These are phyloP conservation scores for Phytophthora chlamydospora DNA, from an alignment of 352 stramenopile species.

Conservation along the genomic window DNA sequence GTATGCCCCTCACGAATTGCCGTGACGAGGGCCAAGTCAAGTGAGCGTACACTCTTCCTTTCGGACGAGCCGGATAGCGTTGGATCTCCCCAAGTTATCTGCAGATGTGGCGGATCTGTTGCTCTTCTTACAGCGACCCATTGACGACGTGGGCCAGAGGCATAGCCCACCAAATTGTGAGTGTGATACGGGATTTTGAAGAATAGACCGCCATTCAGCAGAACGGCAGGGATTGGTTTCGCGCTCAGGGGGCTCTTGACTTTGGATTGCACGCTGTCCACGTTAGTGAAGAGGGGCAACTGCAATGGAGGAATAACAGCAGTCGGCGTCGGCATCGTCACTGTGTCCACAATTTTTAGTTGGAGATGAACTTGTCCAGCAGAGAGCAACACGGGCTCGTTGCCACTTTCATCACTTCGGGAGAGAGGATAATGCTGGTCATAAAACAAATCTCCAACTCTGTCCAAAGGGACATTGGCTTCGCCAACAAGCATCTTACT, in stretches of 20 bases:
- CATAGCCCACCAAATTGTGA: constrained; percentile 45
- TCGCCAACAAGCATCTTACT: constrained; percentile 76
- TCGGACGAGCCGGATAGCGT: constrained; percentile 41
- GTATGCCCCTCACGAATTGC: constrained; percentile 62
- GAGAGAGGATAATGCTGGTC: constrained; percentile 73
- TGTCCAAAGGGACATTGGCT: constrained; percentile 47
- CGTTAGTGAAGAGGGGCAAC: constrained; percentile 28
- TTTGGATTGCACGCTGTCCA: constrained; percentile 1
- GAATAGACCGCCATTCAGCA: constrained; percentile 67
- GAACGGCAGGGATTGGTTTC: constrained; percentile 43
- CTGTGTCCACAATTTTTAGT: constrained; percentile 62
- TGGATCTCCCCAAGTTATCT: constrained; percentile 78
- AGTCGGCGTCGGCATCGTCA: constrained; percentile 5
- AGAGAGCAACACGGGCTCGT: constrained; percentile 24
- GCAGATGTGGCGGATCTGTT: constrained; percentile 28
- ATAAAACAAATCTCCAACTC: constrained; percentile 56
- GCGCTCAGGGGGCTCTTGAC: constrained; percentile 11
- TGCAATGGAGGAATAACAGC: constrained; percentile 34
- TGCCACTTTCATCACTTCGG: constrained; percentile 24
- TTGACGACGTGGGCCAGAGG: constrained; percentile 47
- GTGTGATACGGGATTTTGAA: constrained; percentile 85
- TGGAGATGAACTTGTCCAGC: constrained; percentile 72
- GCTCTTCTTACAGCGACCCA: constrained; percentile 60
- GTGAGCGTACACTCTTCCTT: constrained; percentile 38
- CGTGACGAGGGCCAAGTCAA: constrained; percentile 56